Percentiles rank a stretch among this genome's conserved stretches.
These are phyloP conservation scores for Melampsora americana DNA, from an alignment of 1,284 basidiomycete species.

Conservation along the genomic window DNA sequence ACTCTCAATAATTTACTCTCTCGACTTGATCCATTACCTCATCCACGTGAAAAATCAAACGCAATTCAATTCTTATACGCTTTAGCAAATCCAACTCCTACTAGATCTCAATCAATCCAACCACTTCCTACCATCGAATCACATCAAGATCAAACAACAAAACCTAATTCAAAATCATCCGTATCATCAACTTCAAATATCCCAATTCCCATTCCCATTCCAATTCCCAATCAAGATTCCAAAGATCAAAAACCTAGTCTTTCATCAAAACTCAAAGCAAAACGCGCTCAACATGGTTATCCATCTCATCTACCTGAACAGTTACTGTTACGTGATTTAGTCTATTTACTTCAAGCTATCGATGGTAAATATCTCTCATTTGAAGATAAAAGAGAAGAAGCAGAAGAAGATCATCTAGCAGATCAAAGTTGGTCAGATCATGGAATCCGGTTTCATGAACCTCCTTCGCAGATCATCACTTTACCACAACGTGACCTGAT, in stretches of 20 bases:
- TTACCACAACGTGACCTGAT: constrained; percentile 73
- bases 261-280: not conserved
- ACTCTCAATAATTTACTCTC: constrained; percentile 19
- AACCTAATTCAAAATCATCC: not conserved
- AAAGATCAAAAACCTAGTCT: constrained; percentile 3
- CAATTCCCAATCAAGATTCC: not conserved
- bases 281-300: not conserved
- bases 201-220: not conserved
- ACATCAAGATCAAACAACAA: not conserved
- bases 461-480: constrained; percentile 58
- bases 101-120: not conserved
- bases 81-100: constrained; percentile 9
- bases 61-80: constrained; percentile 20
- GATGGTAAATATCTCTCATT: constrained; percentile 87
- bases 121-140: not conserved
- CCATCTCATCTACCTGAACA: constrained; percentile 29
- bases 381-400: constrained; percentile 45
- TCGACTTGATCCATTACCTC: constrained; percentile 16
- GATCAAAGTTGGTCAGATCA: constrained; percentile 44
- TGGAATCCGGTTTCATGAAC: constrained; percentile 49
- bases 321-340: constrained; percentile 74
- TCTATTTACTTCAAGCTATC: constrained; percentile 94
- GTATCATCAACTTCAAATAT: not conserved
- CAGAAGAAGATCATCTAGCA: not conserved
- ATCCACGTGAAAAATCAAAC: constrained; percentile 20